Base-by-base conservation (phyloP, 2,329 filamentous ascomycete species). In the Fusarium verticillioides region DNA sequence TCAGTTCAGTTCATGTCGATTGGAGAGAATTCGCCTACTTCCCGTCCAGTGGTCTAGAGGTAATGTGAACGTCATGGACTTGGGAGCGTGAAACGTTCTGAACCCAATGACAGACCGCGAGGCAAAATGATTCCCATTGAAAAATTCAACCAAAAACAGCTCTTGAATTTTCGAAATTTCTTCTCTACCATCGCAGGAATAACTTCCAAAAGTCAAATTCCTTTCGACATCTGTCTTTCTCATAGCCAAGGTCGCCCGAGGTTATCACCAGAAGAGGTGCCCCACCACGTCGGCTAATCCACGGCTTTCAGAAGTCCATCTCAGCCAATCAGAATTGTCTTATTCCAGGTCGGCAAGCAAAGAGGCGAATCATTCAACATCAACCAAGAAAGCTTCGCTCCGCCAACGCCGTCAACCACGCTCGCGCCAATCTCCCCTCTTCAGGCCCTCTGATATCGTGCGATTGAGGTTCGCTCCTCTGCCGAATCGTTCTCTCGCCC, bases 341-440 rank as follows among this genome's bases (percentile, higher is more conserved):
- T 72, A 80, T 80, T 81, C 78, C 67, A 60, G 63, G 68, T 63
- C 70, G 49, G 50, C 66, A 74, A 73, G 66, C 72, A 66, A 64
- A 74, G 76, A 78, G 78, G 79, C 79, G 77, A 79, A 81, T 75
- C 56, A 70, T 71, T 70, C 68, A 72, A 76, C 77, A 73, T 78
- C 77, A 78, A 78, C 73, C 76, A 78, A 73, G 69, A 67, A 74
- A 68, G 63, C 67, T 63, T 63, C 66, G 58, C 63, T 69, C 63
- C 54, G 67, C 65, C 69, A 63, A 62, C 66, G 57, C 65, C 66
- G 28, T 57, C 36, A 49, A 63, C 70, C 57, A 64, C 71, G 44
- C 63, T 66, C 60, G 53, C 46, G 67, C 60, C 60, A 62, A 64
- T 65, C 66, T 71, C 66, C 63, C 70, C 68, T 69, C 73, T 60